A percentile compares a stretch with the other conserved stretches of the same genome.
phyloP scores from a whole-genome alignment of 169 alveolate species.

The Neospora caninum region DNA sequence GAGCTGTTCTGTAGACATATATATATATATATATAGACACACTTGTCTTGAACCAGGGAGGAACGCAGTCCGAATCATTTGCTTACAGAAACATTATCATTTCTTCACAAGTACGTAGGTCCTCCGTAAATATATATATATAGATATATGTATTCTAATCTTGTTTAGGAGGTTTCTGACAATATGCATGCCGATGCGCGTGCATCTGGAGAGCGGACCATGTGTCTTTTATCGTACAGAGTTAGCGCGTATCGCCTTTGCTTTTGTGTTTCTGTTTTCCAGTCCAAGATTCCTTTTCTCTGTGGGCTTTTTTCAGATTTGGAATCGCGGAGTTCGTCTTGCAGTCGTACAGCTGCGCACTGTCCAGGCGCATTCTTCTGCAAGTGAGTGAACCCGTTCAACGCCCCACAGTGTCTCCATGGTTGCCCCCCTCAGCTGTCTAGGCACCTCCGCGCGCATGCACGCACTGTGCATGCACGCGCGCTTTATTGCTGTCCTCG shows the following conservation, averaged over 20 bases:
- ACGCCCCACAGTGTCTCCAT: neutral
- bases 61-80: no score
- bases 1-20: no score
- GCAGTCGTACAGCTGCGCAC: slow-evolving; percentile 70
- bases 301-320: neutral
- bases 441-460: no score
- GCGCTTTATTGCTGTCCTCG: no score
- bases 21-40: no score
- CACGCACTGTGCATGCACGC: no score
- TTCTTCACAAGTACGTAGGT: no score
- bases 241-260: neutral
- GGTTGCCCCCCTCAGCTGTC: neutral
- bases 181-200: neutral
- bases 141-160: neutral
- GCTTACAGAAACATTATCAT: no score
- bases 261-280: neutral
- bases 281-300: neutral
- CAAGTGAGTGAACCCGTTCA: neutral
- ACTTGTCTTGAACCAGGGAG: no score
- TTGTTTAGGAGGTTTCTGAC: no score
- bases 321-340: neutral
- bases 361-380: neutral
- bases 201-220: neutral
- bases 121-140: no score
- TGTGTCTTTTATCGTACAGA: neutral